Evolutionary conservation across 257 asterid genomes (phyloP), one percentile per base, ranked within the genome.

Genomic region (Lycium barbarum): DNA sequence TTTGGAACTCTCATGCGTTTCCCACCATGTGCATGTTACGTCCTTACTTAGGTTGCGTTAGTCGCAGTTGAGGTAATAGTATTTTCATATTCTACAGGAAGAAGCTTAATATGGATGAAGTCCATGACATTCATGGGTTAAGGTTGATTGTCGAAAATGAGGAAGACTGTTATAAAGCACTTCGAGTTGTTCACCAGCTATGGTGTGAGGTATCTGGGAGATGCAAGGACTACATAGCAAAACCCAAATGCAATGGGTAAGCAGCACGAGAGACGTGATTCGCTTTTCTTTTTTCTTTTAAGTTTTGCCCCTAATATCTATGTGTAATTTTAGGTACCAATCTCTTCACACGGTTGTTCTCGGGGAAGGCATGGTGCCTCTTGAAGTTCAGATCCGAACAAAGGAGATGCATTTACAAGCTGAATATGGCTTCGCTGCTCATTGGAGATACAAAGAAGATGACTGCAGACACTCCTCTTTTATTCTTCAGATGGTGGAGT

Each of bases 361-460:
- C 2, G 94, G 94, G 49, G 97, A 92, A 58, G 95, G 90, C 43
- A 88, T 86, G 93, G 91, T 90, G 83, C 99, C 99, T 57, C 92
- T 97, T 17, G 99, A 97, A 91, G 94, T 97, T 86, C 99, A 97
- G 85, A 95, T 97, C 68, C 92, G 98, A 81, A 95, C 99, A 53
- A 97, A 92, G 80, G 96, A 97, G 89, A 97, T 97, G 99, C 99
- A 97, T 85, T 87, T 94, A 90, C 99, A 95, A 87, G 99, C 99
- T 1, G 99, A 97, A 91, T 97, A 89, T 66, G 99, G 99, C n/a
- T 88, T 97, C 71, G 98, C 98, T 2, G 98, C 98, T 11, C 99
- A 97, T 83, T 97, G 99, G 99, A 91, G 97, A 86, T 97, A 97
- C 90, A 97, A 97, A 84, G 99, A 97, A 92, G 98, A 98, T 81